A percentile compares a stretch with the other conserved stretches of the same genome.
These are phyloP conservation scores for Talinum fruticosum DNA, from an alignment of 148 eudicot species.

Conservation along the genomic window DNA sequence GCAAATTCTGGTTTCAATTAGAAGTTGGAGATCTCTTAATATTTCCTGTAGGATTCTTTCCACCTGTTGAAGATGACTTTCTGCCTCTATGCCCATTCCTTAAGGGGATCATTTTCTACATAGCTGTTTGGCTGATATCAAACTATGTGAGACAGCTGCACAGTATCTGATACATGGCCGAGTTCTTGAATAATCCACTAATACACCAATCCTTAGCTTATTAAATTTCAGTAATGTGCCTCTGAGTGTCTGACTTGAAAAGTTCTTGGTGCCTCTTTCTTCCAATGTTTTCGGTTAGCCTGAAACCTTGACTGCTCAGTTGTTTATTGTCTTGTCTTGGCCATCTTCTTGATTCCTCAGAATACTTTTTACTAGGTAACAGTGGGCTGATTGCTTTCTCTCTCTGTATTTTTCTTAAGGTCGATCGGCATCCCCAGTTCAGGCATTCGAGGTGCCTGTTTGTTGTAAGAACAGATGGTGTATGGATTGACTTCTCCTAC, in stretches of 20 bases:
- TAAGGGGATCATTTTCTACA: background rate
- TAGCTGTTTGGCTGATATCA: background rate
- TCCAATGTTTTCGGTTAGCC: background rate
- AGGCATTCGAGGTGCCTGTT: slow-evolving; percentile 76
- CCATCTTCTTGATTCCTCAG: background rate
- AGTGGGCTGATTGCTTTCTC: background rate
- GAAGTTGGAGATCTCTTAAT: background rate
- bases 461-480: slow-evolving; percentile 79
- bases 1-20: background rate
- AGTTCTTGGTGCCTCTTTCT: background rate
- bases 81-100: background rate
- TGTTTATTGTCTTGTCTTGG: background rate
- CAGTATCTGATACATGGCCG: background rate
- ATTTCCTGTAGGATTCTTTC: background rate
- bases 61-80: background rate
- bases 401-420: slow-evolving; percentile 31
- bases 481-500: slow-evolving; percentile 93
- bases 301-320: background rate
- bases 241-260: background rate
- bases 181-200: background rate
- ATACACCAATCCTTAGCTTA: background rate
- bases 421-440: slow-evolving; percentile 90
- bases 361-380: background rate
- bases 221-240: background rate
- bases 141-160: background rate